Percentiles rank a stretch among this genome's conserved stretches.
phyloP scores from a whole-genome alignment of 768 basidiomycete genomes.

The Pleurotus tuber-regium region DNA sequence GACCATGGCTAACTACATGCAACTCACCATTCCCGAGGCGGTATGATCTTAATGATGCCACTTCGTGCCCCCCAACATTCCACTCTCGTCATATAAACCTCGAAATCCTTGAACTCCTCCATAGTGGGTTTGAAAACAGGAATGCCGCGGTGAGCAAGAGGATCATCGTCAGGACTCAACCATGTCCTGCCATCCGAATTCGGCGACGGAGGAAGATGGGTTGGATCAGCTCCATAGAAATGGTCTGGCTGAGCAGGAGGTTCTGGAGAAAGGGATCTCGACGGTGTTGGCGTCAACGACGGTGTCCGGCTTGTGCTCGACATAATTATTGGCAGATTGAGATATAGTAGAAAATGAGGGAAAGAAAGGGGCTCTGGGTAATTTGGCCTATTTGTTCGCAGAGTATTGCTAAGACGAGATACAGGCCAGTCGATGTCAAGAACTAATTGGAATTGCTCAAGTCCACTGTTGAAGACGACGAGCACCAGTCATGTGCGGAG shows the following conservation, averaged over 20 bases:
- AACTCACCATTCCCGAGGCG: constrained; percentile 88
- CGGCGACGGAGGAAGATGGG: constrained; percentile 56
- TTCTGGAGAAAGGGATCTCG: constrained; percentile 53
- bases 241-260: constrained; percentile 75
- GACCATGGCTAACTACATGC: constrained; percentile 13
- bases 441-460: neutral
- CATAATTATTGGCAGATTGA: constrained; percentile 22
- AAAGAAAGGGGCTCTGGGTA: too few relatives aligned
- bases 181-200: constrained; percentile 60
- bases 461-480: constrained; percentile 3
- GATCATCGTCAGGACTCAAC: constrained; percentile 81
- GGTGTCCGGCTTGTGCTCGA: constrained; percentile 34
- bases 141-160: constrained; percentile 81
- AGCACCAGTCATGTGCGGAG: constrained; percentile 4
- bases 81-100: constrained; percentile 81
- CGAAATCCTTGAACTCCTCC: constrained; percentile 91
- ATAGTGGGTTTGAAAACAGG: constrained; percentile 95
- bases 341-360: too few relatives aligned
- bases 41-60: constrained; percentile 95
- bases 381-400: too few relatives aligned
- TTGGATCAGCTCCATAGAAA: constrained; percentile 64
- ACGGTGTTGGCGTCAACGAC: constrained; percentile 37
- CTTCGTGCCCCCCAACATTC: constrained; percentile 89
- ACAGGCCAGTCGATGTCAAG: neutral
- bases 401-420: too few relatives aligned